These are phyloP conservation scores for Fagopyrum esculentum DNA, from an alignment of 148 eudicot species.

Conservation along the genomic window DNA sequence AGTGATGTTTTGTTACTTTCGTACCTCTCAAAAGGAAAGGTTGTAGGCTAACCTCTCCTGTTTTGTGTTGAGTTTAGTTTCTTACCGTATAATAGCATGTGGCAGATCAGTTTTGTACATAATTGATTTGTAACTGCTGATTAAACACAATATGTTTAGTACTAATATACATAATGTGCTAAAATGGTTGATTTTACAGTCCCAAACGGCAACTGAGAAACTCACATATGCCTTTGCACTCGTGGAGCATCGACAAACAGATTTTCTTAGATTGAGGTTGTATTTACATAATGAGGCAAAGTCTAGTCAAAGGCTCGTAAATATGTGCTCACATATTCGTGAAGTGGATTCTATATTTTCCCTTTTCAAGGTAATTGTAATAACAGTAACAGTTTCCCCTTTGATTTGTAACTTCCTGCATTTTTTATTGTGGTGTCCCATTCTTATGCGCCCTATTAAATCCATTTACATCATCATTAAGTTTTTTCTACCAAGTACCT, in stretches of 20 bases:
- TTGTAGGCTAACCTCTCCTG: constrained; percentile 15
- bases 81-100: not conserved
- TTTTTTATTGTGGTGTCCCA: not conserved
- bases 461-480: not conserved
- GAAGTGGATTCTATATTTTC: constrained; percentile 22
- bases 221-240: constrained; percentile 67
- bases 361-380: constrained; percentile 50
- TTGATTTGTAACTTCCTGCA: not conserved
- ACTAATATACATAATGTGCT: not conserved
- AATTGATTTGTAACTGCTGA: not conserved
- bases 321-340: constrained; percentile 42
- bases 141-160: not conserved
- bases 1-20: constrained; percentile 67
- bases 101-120: not conserved
- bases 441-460: not conserved
- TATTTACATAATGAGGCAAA: constrained; percentile 36
- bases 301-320: constrained; percentile 45
- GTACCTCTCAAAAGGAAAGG: constrained; percentile 41
- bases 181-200: constrained; percentile 37
- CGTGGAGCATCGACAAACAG: constrained; percentile 67
- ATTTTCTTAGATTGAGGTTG: constrained; percentile 51
- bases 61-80: constrained; percentile 1
- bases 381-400: not conserved
- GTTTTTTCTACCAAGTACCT: not conserved
- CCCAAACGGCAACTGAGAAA: constrained; percentile 33